Percentiles rank a stretch among this genome's conserved stretches.
Conservation (phyloP, 1,139 yeast species). For the Candida sp. region DNA sequence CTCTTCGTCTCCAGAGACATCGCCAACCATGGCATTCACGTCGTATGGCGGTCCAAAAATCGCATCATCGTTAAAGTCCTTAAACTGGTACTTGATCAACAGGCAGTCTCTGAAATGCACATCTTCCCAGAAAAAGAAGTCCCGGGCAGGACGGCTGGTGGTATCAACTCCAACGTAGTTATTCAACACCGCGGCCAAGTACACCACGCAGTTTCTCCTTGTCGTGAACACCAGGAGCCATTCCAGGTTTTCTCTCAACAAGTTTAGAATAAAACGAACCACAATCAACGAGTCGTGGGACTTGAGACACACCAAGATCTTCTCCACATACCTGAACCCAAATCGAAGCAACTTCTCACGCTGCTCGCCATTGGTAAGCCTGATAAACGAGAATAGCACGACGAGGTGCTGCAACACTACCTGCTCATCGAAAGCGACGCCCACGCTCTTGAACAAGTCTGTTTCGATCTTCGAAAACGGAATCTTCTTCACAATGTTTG, state of each 20-base stretch:
- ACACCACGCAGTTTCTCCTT: slow-evolving; percentile 6
- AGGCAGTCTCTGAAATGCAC: slow-evolving; percentile 62
- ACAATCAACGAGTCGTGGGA: slow-evolving; percentile 22
- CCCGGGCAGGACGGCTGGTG: slow-evolving; percentile 38
- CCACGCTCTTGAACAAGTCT: slow-evolving; percentile 22
- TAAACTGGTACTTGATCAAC: slow-evolving; percentile 55
- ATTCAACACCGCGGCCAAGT: slow-evolving; percentile 6
- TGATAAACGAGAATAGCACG: slow-evolving; percentile 24
- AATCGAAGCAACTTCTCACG: slow-evolving; percentile 23
- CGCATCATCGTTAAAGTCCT: slow-evolving; percentile 62
- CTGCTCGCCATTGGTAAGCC: slow-evolving; percentile 16
- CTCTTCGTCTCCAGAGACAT: slow-evolving; percentile 23
- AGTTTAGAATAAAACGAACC: slow-evolving; percentile 54
- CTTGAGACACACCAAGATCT: slow-evolving; percentile 24
- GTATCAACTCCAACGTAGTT: slow-evolving; percentile 1
- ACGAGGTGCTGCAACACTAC: slow-evolving; percentile 27
- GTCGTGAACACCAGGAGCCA: slow-evolving; percentile 17
- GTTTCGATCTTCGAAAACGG: slow-evolving; percentile 30
- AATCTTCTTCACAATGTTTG: slow-evolving; percentile 26
- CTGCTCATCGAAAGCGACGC: slow-evolving; percentile 14
- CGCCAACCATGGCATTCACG: slow-evolving; percentile 37
- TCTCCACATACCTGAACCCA: slow-evolving; percentile 37
- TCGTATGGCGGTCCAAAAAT: slow-evolving; percentile 33
- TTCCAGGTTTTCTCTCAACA: slow-evolving; percentile 52
- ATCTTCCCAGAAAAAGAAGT: slow-evolving; percentile 66